Conservation (phyloP, 2,329 filamentous ascomycete genomes). For the Pseudocercospora musae region DNA sequence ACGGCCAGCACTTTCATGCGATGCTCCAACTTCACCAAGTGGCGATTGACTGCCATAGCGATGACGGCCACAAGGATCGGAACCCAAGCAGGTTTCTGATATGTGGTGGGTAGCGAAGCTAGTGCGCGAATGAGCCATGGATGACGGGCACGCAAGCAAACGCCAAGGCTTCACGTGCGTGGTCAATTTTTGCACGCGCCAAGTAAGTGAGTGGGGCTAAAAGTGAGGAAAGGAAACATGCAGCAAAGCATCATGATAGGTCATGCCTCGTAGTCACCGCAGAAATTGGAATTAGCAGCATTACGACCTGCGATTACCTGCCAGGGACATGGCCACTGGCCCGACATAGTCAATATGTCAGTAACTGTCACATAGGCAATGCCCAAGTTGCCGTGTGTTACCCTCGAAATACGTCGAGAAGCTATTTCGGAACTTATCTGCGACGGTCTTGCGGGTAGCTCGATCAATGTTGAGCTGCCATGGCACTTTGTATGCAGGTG, state of each 20-base stretch:
- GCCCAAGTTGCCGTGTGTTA: too few relatives aligned
- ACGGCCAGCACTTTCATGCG: neutral
- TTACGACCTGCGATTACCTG: too few relatives aligned
- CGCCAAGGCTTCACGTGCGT: neutral
- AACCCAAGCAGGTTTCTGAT: too few relatives aligned
- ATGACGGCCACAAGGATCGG: neutral
- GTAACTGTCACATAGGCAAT: too few relatives aligned
- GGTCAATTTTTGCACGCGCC: neutral
- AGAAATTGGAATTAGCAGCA: too few relatives aligned
- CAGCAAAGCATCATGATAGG: neutral
- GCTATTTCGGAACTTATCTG: too few relatives aligned
- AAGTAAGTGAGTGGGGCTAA: neutral
- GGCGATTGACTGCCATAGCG: neutral
- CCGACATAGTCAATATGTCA: too few relatives aligned
- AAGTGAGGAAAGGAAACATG: neutral
- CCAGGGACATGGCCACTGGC: too few relatives aligned
- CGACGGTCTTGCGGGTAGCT: neutral
- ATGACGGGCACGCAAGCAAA: neutral
- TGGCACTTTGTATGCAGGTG: too few relatives aligned
- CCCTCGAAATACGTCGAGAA: too few relatives aligned
- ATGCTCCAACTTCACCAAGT: neutral
- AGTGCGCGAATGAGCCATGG: neutral
- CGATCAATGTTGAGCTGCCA: neutral
- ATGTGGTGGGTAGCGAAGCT: too few relatives aligned
- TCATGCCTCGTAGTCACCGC: too few relatives aligned